Conservation (phyloP, 805 yeast genomes). For the Lipomyces chichibuensis region DNA sequence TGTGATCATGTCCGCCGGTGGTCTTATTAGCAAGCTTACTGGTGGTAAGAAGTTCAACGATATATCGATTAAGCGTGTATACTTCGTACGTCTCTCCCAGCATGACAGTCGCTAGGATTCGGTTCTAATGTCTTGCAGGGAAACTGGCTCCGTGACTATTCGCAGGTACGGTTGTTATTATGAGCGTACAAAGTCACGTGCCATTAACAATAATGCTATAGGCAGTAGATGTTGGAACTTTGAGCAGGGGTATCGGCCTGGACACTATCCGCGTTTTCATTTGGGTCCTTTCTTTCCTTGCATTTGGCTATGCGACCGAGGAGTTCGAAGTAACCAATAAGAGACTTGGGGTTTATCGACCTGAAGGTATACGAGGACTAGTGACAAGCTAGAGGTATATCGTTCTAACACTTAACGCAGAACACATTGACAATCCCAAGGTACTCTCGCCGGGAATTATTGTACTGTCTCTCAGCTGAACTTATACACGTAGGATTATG, state of each 20-base stretch:
- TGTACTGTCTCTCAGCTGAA: not conserved
- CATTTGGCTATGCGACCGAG: conserved; percentile 39
- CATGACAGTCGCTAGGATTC: not conserved
- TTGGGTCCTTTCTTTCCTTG: conserved; percentile 36
- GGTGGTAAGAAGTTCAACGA: conserved; percentile 38
- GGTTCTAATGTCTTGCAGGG: conserved; percentile 12
- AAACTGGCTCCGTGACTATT: conserved; percentile 40
- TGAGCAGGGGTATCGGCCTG: conserved; percentile 28
- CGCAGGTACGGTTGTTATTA: conserved; percentile 22
- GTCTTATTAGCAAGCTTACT: conserved; percentile 25
- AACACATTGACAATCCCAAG: conserved; percentile 39
- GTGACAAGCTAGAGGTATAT: not conserved
- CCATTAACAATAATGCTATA: not conserved
- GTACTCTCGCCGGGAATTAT: not conserved
- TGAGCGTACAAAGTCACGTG: not conserved
- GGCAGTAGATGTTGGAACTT: conserved; percentile 38
- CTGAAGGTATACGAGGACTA: conserved; percentile 29
- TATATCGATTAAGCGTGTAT: conserved; percentile 36
- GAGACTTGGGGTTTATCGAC: conserved; percentile 36
- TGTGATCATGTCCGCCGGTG: conserved; percentile 33
- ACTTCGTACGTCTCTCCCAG: conserved; percentile 26
- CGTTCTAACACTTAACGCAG: conserved; percentile 8
- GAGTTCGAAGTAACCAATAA: conserved; percentile 39
- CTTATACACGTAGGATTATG: conserved; percentile 26
- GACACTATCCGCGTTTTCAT: conserved; percentile 34